Base-by-base conservation (phyloP, 2,329 filamentous ascomycete genomes). In the Cercospora berteroae region DNA sequence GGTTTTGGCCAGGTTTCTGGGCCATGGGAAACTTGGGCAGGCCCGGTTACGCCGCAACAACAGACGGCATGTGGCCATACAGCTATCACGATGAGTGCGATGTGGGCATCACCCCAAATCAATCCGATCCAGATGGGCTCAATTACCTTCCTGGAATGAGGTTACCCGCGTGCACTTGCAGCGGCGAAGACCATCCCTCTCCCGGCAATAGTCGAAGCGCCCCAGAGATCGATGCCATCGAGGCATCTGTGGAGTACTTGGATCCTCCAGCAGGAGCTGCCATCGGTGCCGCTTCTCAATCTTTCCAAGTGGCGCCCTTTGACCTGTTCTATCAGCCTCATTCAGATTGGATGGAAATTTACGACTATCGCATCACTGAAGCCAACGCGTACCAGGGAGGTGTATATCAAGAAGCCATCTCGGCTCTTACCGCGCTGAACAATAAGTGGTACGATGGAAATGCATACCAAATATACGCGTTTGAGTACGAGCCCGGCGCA, bases 1-100 rank as follows among this genome's bases (percentile, higher is more conserved):
- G 89, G 66, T 89, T 91, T 78, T 92, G 89, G 89, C 89, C 89
- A 50, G 89, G 89, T 78, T 90, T 91, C 78, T 92, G 89, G 89
- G 83, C 88, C 0, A 90, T 92, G 88, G 89, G 89, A 4, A 92
- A 92, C 74, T 82, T 92, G 23, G 89, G 87, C 42, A 84, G 89
- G 70, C 87, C 89, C 27, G 89, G 89, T 12, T 90, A 90, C 77
- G 83, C 87, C 33, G 86, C 88, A 9, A 90, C 89, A 1, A 91
- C 89, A 0, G 89, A 92, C 69, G 89, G 89, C 4, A 82, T 90
- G 77, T 92, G 89, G 89, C 89, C 89, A 0, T 92, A 91, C 80
- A 90, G 87, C 71, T 92, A 92, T 75, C 83, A 87, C 71, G 84
- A 91, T 72, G 79, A 84, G 52, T 92, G 90, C 73, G 90, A 92